Conservation (phyloP, 441 rosid species). For the Adansonia grandidieri region DNA sequence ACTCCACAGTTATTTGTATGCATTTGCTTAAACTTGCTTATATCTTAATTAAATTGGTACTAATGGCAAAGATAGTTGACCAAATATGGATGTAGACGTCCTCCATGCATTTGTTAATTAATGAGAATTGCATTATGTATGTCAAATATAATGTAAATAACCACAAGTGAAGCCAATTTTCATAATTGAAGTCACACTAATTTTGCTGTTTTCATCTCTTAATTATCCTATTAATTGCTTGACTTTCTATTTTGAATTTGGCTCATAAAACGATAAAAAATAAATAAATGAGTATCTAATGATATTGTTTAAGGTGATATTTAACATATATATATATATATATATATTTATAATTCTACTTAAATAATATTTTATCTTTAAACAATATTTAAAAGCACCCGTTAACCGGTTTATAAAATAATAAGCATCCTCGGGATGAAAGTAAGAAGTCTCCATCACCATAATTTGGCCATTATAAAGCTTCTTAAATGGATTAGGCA, state of each 20-base stretch:
- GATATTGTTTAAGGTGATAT: too few relatives aligned
- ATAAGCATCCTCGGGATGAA: not conserved
- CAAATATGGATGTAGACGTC: not conserved
- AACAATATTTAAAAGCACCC: too few relatives aligned
- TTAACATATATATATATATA: too few relatives aligned
- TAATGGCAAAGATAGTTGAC: not conserved
- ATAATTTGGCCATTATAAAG: conserved; percentile 27
- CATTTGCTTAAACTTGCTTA: conserved; percentile 2
- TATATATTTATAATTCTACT: too few relatives aligned
- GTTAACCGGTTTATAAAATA: too few relatives aligned
- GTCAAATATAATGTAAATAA: not conserved
- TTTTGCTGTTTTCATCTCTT: not conserved
- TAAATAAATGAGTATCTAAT: too few relatives aligned
- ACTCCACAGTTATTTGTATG: not conserved
- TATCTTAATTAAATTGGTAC: not conserved
- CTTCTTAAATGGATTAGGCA: conserved; percentile 35
- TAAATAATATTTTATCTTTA: too few relatives aligned
- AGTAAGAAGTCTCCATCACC: conserved; percentile 27
- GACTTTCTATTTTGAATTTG: not conserved
- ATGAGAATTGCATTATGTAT: not conserved
- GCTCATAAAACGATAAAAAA: not conserved
- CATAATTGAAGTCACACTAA: not conserved
- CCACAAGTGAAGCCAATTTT: not conserved
- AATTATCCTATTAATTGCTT: not conserved
- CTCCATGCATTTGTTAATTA: not conserved